Evolutionary conservation across 116 monocot genomes (phyloP).

Genomic region (Phalaenopsis hybrid): DNA sequence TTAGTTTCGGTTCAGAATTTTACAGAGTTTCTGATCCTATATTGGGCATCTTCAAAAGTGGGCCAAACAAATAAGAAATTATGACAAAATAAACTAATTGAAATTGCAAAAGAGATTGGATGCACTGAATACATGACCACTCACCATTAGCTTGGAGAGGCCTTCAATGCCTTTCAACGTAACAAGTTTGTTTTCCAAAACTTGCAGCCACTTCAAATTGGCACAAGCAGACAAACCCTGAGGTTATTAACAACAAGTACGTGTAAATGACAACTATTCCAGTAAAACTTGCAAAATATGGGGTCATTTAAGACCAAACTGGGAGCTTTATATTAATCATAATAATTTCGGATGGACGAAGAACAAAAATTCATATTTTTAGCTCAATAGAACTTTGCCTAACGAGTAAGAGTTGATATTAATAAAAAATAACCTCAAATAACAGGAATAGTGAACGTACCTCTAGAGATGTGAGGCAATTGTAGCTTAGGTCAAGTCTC

Average conservation of each 20-base stretch:
- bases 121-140: conserved; percentile 5
- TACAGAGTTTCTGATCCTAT: background rate
- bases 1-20: background rate
- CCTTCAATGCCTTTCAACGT: conserved; percentile 74
- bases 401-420: background rate
- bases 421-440: background rate
- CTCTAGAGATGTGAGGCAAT: conserved; percentile 64
- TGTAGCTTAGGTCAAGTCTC: conserved; percentile 65
- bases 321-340: background rate
- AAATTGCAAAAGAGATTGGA: background rate
- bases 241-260: conserved; percentile 3
- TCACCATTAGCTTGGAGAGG: conserved; percentile 70
- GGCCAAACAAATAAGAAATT: background rate
- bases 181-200: conserved; percentile 76
- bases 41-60: background rate
- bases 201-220: conserved; percentile 86
- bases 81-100: background rate
- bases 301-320: background rate
- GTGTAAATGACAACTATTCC: background rate
- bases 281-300: background rate
- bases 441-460: conserved; percentile 9
- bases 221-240: conserved; percentile 57
- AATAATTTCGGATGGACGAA: no score
- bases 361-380: background rate
- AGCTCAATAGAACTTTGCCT: background rate